Conservation (phyloP, 176 grass and related monocot species). For the Poa annua region DNA sequence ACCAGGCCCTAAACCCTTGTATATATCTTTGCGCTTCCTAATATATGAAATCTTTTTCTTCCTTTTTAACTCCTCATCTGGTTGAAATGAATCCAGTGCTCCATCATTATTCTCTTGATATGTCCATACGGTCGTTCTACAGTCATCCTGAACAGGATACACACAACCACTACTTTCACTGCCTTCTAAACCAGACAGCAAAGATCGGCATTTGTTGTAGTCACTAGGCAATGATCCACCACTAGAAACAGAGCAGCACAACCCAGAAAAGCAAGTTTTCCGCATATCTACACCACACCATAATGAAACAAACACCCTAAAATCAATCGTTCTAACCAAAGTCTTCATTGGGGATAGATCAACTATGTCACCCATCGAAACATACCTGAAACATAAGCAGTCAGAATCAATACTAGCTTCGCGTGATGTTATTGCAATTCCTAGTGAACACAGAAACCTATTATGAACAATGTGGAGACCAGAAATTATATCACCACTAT, state of each 20-base stretch:
- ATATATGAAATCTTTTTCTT: conserved; percentile 79
- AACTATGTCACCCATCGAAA: conserved; percentile 82
- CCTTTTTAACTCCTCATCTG: conserved; percentile 71
- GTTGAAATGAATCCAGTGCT: conserved; percentile 83
- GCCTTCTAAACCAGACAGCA: conserved; percentile 69
- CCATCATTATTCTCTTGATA: conserved; percentile 62
- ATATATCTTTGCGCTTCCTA: conserved; percentile 75
- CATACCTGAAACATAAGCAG: conserved; percentile 65
- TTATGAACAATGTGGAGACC: neutral
- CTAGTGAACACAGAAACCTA: neutral
- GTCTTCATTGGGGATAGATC: conserved; percentile 66
- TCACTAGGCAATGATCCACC: conserved; percentile 48
- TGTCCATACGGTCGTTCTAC: conserved; percentile 89
- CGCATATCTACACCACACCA: conserved; percentile 81
- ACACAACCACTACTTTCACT: conserved; percentile 56
- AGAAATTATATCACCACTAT: neutral
- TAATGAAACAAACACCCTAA: conserved; percentile 74
- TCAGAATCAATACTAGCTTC: neutral
- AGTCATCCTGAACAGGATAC: conserved; percentile 81
- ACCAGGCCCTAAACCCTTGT: conserved; percentile 76
- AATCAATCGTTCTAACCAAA: conserved; percentile 78
- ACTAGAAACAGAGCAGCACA: conserved; percentile 74
- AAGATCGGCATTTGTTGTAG: conserved; percentile 64
- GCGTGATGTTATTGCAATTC: neutral
- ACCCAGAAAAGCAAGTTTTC: conserved; percentile 62